Base-by-base conservation (phyloP, 202 grass and related monocot species). In the Bolboschoenoplectus hybrid region DNA sequence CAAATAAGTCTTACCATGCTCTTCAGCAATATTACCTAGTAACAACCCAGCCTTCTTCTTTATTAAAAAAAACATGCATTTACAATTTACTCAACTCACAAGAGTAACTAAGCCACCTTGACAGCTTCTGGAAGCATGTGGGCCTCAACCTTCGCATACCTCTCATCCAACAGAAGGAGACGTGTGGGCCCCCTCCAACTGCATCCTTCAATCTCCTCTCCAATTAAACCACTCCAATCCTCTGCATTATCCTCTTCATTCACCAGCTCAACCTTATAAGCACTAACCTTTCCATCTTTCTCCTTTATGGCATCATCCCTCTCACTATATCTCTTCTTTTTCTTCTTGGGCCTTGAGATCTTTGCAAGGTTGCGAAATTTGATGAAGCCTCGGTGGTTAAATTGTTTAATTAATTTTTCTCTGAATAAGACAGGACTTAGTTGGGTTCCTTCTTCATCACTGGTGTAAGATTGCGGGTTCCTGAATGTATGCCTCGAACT, bases 161-260 rank as follows among this genome's bases (percentile, higher is more conserved):
- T 88, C 87, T 98, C 89, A 65, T 98, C 95, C 77, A 98, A 87
- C 72, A 98, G 82, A 35, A 98, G 84, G 63, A 98, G 76, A 56
- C 95, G 80, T 46, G 90, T 92, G 26, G 89, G 86, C 34, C 76
- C 87, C 82, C 74, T 60, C 89, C 88, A 91, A 17, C 72, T 35
- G 17, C 38, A 4, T 20, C 52, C 88, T 57, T 74, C 55, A 20
- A 91, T 75, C 36, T 77, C 86, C 32, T 89, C 86, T 35, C 88
- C 86, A 17, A 97, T 40, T 64, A 91, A 71, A 14, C 81, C 86
- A 73, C 84, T 87, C 89, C 87, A 92, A 51, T 89, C 70, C 43
- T 88, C 86, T 16, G 65, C 80, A 6, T 65, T 82, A 7, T 87
- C 85, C 6, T 49, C 64, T 26, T 74, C 70, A 83, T 77, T 85